Evolutionary conservation across 164 flowering plant genomes (phyloP), one percentile per base, ranked within the genome.

Genomic region (Vitis labrusca): DNA sequence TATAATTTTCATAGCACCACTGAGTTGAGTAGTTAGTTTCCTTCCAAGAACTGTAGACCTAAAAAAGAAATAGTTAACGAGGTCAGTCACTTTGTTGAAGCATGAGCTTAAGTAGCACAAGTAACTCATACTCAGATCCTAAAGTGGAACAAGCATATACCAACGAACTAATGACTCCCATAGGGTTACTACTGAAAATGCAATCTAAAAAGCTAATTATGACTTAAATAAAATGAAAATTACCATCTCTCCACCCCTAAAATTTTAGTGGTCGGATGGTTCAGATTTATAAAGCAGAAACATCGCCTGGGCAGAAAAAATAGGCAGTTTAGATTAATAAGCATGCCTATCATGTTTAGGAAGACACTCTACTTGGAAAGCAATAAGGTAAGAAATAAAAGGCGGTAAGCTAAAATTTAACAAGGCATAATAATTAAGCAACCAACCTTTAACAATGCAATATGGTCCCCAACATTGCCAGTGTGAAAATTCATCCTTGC

Each of bases 381-480:
- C 44, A 37, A 37, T 9, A 64, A 19, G 66, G 55, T 13, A 58
- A 54, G 51, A 49, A 60, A 8, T n/a, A 51, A 56, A 17, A 51
- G 11, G 49, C 44, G 15, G n/a, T 58, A 47, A 29, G 27, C 30
- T 16, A 9, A 4, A 58, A 13, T n/a, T 19, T 15, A 58, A 58
- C 10, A 15, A 59, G 14, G 58, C 61, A 56, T 12, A 49, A 58
- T 9, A 64, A 49, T n/a, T 13, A 63, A 49, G 47, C 10, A 53
- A 61, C 77, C 19, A 54, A 92, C 99, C 92, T 92, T 96, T 2
- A 96, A 88, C 74, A 96, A 73, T 59, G 99, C 97, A 58, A 96
- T 87, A 73, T 96, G 99, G 65, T 96, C 99, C 54, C 99, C 99
- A 63, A 96, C 99, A 82, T 93, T 91, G 59, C 99, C 98, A 23